A percentile compares a stretch with the other conserved stretches of the same genome.
phyloP scores from a whole-genome alignment of 2,329 filamentous ascomycete genomes.

The Colletotrichum destructivum region DNA sequence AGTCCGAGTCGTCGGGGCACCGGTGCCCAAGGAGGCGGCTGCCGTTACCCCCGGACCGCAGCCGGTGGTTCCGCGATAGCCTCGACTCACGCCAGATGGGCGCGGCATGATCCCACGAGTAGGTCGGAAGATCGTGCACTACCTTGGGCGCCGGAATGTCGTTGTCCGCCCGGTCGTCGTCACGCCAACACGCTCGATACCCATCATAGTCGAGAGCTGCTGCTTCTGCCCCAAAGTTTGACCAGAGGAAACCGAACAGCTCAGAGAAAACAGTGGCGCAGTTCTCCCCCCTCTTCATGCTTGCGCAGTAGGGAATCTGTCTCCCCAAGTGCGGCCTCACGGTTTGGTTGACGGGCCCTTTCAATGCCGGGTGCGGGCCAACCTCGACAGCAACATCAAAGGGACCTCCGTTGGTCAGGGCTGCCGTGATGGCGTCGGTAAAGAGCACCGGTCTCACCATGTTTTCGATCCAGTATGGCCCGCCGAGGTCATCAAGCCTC shows the following conservation, averaged over 20 bases:
- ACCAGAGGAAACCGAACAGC: constrained; percentile 15
- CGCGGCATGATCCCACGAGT: constrained; percentile 40
- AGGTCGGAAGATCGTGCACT: constrained; percentile 45
- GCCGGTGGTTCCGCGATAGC: constrained; percentile 31
- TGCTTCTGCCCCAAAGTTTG: neutral
- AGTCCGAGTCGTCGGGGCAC: constrained; percentile 1
- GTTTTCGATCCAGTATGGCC: constrained; percentile 29
- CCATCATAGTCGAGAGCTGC: neutral
- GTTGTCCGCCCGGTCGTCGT: too few relatives aligned
- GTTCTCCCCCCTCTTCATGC: constrained; percentile 9
- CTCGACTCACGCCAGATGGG: constrained; percentile 27
- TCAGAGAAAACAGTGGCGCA: neutral
- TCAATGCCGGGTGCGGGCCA: constrained; percentile 21
- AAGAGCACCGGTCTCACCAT: constrained; percentile 23
- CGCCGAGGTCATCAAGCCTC: neutral
- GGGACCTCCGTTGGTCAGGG: constrained; percentile 41
- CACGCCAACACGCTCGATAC: constrained; percentile 4
- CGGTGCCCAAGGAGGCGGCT: constrained; percentile 29
- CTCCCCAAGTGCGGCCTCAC: constrained; percentile 14
- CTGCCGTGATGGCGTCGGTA: constrained; percentile 16
- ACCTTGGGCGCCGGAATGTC: neutral
- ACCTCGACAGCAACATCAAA: constrained; percentile 27
- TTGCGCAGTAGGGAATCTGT: constrained; percentile 17
- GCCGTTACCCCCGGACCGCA: constrained; percentile 16
- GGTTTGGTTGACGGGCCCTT: constrained; percentile 21